A percentile compares a stretch with the other conserved stretches of the same genome.
Conservation (phyloP, 306 rosid species). For the Casuarina glauca region DNA sequence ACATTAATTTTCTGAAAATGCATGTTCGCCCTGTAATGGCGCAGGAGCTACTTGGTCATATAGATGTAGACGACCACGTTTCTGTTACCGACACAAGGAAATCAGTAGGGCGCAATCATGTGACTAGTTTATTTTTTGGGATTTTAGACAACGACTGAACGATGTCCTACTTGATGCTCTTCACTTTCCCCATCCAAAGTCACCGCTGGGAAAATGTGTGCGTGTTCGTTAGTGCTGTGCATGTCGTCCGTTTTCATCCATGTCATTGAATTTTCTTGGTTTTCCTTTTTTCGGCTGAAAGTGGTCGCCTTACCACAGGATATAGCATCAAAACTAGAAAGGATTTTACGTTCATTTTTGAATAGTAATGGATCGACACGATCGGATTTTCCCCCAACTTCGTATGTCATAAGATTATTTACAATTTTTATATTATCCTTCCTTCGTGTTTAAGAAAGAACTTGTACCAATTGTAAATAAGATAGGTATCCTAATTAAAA, state of each 20-base stretch:
- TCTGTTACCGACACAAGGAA: conserved; percentile 39
- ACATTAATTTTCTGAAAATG: background rate
- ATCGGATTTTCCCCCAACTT: background rate
- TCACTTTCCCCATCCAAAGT: background rate
- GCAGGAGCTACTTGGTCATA: conserved; percentile 44
- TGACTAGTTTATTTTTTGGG: background rate
- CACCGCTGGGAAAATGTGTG: background rate
- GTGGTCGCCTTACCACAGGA: too few species aligned
- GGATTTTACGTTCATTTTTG: background rate
- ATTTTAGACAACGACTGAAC: background rate
- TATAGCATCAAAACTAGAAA: background rate
- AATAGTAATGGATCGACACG: background rate
- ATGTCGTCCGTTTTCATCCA: too few species aligned
- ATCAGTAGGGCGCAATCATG: background rate
- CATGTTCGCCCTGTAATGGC: conserved; percentile 23
- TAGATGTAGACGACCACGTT: conserved; percentile 22
- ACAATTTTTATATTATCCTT: too few species aligned
- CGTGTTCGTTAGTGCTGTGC: background rate
- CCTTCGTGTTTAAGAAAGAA: background rate
- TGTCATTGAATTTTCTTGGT: too few species aligned
- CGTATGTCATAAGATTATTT: too few species aligned
- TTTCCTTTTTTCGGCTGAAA: too few species aligned
- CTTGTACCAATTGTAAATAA: background rate
- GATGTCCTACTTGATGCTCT: background rate
- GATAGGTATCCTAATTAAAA: background rate